Conservation (phyloP, 129 eudicot genomes). For the Flaveria robusta region DNA sequence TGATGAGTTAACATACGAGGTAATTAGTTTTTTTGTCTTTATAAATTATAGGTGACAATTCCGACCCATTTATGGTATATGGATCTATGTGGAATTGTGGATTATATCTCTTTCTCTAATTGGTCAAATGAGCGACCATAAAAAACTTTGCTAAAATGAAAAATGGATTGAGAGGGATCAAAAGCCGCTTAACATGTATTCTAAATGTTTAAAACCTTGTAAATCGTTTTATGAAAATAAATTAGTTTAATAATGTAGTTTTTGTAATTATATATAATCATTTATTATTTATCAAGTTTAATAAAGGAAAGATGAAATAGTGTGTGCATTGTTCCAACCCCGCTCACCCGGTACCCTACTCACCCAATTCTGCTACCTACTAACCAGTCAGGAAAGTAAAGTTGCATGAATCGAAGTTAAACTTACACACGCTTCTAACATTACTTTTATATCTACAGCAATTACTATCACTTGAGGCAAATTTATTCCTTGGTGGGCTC, state of each 20-base stretch:
- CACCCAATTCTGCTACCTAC: not conserved
- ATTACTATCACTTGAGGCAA: constrained; percentile 70
- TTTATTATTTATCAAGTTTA: too few relatives aligned
- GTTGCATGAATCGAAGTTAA: not conserved
- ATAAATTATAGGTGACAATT: not conserved
- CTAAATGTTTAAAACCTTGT: too few relatives aligned
- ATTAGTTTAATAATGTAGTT: too few relatives aligned
- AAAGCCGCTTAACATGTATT: too few relatives aligned
- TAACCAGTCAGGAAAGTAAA: not conserved
- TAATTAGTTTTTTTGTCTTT: constrained; percentile 33
- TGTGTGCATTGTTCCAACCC: not conserved
- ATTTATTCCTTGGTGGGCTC: constrained; percentile 67
- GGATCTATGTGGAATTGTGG: not conserved
- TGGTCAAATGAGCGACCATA: not conserved
- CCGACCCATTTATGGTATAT: not conserved
- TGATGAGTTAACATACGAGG: constrained; percentile 80
- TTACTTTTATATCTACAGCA: constrained; percentile 48
- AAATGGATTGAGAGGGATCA: too few relatives aligned
- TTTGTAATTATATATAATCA: too few relatives aligned
- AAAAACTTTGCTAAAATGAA: too few relatives aligned
- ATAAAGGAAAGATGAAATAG: too few relatives aligned
- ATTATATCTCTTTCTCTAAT: not conserved
- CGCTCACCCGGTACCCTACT: not conserved
- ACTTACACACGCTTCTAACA: constrained; percentile 15
- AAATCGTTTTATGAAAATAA: too few relatives aligned